Evolutionary conservation across 345 rosid genomes (phyloP).

Genomic region (Eucalyptus tenuipes): DNA sequence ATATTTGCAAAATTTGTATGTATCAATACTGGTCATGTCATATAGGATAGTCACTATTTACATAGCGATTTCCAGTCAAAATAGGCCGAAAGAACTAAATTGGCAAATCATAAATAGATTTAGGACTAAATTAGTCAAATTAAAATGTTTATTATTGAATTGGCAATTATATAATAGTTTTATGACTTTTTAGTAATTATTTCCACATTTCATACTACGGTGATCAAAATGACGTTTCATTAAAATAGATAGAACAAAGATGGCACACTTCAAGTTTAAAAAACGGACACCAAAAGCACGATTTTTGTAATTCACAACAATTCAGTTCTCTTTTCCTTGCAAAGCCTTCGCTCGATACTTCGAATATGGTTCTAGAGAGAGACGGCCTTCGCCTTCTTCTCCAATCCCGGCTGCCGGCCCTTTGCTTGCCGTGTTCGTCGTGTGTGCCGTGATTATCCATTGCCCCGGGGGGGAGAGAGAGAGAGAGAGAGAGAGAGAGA

Average conservation of each 20-base stretch:
- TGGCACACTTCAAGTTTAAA: too few species aligned
- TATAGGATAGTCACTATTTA: rapidly evolving
- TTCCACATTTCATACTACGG: not conserved
- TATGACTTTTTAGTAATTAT: too few species aligned
- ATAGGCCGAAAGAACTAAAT: not conserved
- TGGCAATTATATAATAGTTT: too few species aligned
- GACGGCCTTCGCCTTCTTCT: slow-evolving; percentile 65
- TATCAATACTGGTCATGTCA: too few species aligned
- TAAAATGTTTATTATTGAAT: too few species aligned
- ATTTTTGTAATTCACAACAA: not conserved
- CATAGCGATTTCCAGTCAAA: rapidly evolving
- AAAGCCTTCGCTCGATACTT: slow-evolving; percentile 83
- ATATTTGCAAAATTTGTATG: too few species aligned
- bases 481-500: not conserved
- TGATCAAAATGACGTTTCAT: not conserved
- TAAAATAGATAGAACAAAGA: too few species aligned
- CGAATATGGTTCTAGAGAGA: slow-evolving; percentile 91
- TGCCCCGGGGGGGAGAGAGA: too few species aligned
- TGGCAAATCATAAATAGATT: too few species aligned
- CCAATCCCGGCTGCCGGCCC: slow-evolving; percentile 30
- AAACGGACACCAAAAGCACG: not conserved
- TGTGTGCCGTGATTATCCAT: slow-evolving; percentile 41
- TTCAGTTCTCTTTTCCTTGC: slow-evolving; percentile 29
- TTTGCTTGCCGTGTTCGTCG: slow-evolving; percentile 76
- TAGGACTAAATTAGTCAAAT: too few species aligned